Base-by-base conservation (phyloP, 345 rosid genomes). In the Salix caprea region DNA sequence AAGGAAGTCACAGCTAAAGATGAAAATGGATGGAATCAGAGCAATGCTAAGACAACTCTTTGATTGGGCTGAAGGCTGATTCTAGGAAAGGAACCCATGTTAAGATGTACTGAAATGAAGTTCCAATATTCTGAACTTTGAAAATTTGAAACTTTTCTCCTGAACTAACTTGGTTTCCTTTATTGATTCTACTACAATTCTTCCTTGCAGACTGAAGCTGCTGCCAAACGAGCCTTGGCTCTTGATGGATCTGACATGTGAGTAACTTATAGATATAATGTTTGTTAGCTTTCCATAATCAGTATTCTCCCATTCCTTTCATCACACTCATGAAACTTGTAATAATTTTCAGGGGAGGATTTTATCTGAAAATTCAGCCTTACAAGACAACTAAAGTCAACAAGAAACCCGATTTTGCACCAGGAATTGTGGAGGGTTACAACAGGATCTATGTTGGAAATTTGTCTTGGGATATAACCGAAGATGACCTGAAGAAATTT, bases 361-460 rank as follows among this genome's bases (percentile, higher is more conserved):
- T 92, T 76, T 91, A 69, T 84, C 86, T 96, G 77, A 96, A 96
- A 78, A 90, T 92, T 74, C 96, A 89, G 81, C 94, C 90, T 34
- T 92, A 87, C 84, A 88, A 86, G 78, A 80, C 85, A 70, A 81
- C 88, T 68, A 88, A 82, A 69, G 71, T 77, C 74, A 80, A 76
- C 65, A 83, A 81, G 70, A 77, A 76, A 32, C 50, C 91, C 16
- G 87, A 90, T 65, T 92, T 93, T 67, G 82, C 80, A 46, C 94
- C 96, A 18, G 78, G 84, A 68, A 84, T 93, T 73, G 87, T 92
- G 48, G 90, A 89, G 69, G 99, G 97, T 58, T 96, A 93, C 86
- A 89, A 93, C 75, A 91, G 98, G 76, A 81, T 93, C 69, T 96
- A 93, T 72, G 78, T 90, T 50, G 99, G 97, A 77, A 96, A 96